Percentiles rank a stretch among this genome's conserved stretches.
These are phyloP conservation scores for Trichoderma sp. DNA, from an alignment of 2,329 filamentous ascomycete species.

Conservation along the genomic window DNA sequence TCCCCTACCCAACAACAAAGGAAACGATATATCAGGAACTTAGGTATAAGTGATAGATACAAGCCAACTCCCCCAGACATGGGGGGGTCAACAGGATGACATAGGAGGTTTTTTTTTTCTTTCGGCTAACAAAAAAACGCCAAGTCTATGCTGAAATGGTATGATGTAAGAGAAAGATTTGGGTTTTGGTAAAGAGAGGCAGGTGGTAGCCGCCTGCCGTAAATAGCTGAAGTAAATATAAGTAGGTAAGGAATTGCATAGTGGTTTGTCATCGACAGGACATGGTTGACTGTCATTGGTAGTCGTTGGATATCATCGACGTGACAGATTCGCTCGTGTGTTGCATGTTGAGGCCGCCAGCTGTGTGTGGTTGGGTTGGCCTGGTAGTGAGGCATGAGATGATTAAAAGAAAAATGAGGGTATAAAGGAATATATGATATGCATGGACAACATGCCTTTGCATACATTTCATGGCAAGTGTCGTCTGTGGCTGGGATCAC, in stretches of 20 bases:
- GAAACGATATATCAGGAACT: conserved; percentile 22
- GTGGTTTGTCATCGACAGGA: conserved; percentile 2
- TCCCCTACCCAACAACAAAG: conserved; percentile 29
- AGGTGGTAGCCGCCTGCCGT: neutral
- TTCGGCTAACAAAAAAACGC: conserved; percentile 28
- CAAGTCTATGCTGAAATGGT: conserved; percentile 33
- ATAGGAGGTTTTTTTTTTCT: conserved; percentile 19
- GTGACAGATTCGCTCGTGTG: conserved; percentile 6
- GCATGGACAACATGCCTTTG: neutral
- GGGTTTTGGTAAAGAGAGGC: neutral
- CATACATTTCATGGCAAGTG: conserved; percentile 30
- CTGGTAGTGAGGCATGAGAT: neutral
- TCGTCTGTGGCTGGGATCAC: conserved; percentile 44
- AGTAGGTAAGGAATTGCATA: conserved; percentile 27
- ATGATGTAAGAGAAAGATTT: conserved; percentile 18
- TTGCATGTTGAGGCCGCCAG: neutral
- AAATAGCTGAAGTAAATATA: conserved; percentile 4
- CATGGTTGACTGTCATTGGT: conserved; percentile 5
- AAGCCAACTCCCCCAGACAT: conserved; percentile 20
- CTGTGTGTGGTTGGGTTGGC: neutral
- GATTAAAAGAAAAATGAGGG: neutral
- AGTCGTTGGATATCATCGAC: conserved; percentile 20
- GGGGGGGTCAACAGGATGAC: conserved; percentile 22
- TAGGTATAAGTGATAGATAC: conserved; percentile 30
- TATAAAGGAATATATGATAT: neutral